phyloP scores from a whole-genome alignment of 345 rosid species.

The Lumnitzera littorea region DNA sequence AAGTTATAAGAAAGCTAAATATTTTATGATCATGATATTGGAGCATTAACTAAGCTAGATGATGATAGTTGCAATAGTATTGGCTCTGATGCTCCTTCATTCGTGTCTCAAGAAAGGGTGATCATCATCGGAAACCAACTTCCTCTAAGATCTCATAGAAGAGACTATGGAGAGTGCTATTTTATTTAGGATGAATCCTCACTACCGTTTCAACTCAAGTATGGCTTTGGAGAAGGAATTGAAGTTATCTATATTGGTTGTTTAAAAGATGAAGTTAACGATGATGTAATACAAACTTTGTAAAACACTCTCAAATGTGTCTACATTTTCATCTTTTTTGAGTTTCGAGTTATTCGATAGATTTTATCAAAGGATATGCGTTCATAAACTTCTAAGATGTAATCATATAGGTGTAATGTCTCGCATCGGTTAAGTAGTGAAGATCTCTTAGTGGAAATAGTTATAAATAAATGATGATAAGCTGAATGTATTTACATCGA shows the following conservation, averaged over 20 bases:
- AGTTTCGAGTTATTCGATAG: slow-evolving; percentile 58
- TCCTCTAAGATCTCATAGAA: slow-evolving; percentile 58
- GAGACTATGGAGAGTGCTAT: slow-evolving; percentile 39
- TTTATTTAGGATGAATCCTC: slow-evolving; percentile 95
- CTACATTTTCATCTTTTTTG: slow-evolving; percentile 55
- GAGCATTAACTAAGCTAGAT: slow-evolving; percentile 72
- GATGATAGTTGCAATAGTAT: slow-evolving; percentile 66
- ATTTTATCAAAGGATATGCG: slow-evolving; percentile 39
- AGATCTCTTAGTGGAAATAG: no score
- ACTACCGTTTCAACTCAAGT: slow-evolving; percentile 85
- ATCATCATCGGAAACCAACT: slow-evolving; percentile 96
- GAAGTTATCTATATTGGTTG: slow-evolving; percentile 91
- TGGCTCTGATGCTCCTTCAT: slow-evolving; percentile 81
- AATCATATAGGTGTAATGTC: no score
- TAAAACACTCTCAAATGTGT: slow-evolving; percentile 88
- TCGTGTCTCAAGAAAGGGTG: slow-evolving; percentile 67
- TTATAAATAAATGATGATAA: no score
- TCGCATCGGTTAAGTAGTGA: no score
- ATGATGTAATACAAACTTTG: slow-evolving; percentile 69
- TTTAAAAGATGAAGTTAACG: slow-evolving; percentile 69
- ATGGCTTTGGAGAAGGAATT: slow-evolving; percentile 78
- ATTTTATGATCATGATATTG: slow-evolving; percentile 28
- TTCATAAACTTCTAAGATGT: no score
- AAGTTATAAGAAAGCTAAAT: no score
- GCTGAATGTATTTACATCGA: no score